Base-by-base conservation (phyloP, 2,329 filamentous ascomycete genomes). In the Berkeleyomyces rouxiae region DNA sequence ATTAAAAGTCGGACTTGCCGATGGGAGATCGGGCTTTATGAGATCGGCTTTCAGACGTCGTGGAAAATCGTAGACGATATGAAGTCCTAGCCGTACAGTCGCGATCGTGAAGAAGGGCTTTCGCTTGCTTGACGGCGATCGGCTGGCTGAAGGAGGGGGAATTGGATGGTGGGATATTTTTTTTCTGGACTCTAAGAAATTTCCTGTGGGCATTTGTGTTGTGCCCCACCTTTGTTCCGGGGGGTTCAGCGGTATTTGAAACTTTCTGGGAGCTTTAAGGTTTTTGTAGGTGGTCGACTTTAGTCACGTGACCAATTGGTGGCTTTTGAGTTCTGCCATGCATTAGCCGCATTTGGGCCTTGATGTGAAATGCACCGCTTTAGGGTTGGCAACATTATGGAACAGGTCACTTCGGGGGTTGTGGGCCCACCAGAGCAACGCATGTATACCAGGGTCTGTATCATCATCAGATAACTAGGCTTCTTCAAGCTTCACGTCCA, bases 91-190 rank as follows among this genome's bases (percentile, higher is more conserved):
- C 57, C 57, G 44, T 59, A 44, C 57, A 58, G 58, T 62, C 49
- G 60, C 60, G 49, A 62, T 62, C 40, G 53, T 57, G 51, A 55
- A 16, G 39, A 55, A 63, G 47, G 57, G 61, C 61, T 63, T 63
- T 63, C 61, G 58, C 61, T 63, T 63, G 61, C 55, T 59, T 36
- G 53, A 37, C 44, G 61, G 42, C 47, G 49, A 43, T 58, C 46
- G 44, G 43, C 61, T 63, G 55, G 40, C 37, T 58, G 61, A 42
- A 44, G 57, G 39, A 55, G 61, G 51, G 61, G 61, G 51, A 58
- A 58, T 63, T 55, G 53, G 59, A 59, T 59, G 57, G 61, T 63
- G 61, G 57, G 55, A 63, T 59, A 46, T 63, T 51, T 59, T 63
- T 63, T 62, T 57, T 57, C 60, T 43, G 49, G 44, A 40, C 40